Evolutionary conservation across 202 grass and related monocot genomes (phyloP), one percentile per base, ranked within the genome.

Genomic region (Hordeum pubiflorum): DNA sequence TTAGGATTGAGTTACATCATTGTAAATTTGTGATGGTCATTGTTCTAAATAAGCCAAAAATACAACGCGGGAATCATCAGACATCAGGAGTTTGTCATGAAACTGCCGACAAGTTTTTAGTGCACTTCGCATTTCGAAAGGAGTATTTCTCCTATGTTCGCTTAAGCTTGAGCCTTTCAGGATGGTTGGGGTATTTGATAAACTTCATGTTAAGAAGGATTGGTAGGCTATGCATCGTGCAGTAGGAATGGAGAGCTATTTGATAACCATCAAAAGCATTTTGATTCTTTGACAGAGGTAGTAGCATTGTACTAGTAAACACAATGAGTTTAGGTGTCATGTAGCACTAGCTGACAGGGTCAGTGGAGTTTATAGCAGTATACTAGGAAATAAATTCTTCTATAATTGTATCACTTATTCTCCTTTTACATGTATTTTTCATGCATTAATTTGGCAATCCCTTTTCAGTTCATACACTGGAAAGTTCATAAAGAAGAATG

Each of bases 401-500:
- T 65, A 56, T 17, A 40, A 0, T 77, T 83, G 34, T 69, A n/a
- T 31, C 13, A 17, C 24, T 67, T 23, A 2, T 82, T 78, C n/a
- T 23, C 59, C 10, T 79, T 64, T 65, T 72, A 54, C 62, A 62
- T 81, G 75, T 31, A 31, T 37, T 69, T 58, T 38, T 48, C 38
- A 48, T 63, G 31, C 12, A 39, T 41, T 34, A 34, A 29, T 70
- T 17, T 62, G 60, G n/a, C 44, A 77, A 69, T 75, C 50, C 17
- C 58, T 90, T 76, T 86, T 59, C 75, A 98, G 95, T 81, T 63
- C 62, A 54, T 82, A 44, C 95, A 98, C 85, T 94, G 95, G 95
- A 79, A 54, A 56, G 36, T 86, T 55, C 92, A 98, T 75, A 92
- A 91, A 87, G 90, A 93, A 39, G 92, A 98, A 91, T 98, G 95